Evolutionary conservation across 2,329 filamentous ascomycete genomes (phyloP), one percentile per base, ranked within the genome.

Genomic region (Aureobasidium sp.): DNA sequence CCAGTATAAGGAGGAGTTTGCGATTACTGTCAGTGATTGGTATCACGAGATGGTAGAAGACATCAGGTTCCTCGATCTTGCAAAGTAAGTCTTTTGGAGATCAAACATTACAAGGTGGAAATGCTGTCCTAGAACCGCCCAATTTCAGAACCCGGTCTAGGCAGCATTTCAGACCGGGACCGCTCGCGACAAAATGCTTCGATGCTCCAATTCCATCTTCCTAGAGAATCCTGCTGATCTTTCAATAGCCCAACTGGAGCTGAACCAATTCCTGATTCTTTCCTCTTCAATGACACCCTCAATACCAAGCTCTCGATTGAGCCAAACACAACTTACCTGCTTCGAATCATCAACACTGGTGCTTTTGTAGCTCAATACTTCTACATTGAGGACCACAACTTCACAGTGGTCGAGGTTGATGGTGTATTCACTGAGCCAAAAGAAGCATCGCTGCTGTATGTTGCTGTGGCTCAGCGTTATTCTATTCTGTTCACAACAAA

Each of bases 11-110:
- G 76, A 77, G 37, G 85, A 88, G 57, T 69, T 82, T 27, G 72
- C 84, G 0, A 63, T 88, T 16, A 84, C 85, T 57, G 68, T 89
- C n/a, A 83, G 81, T 16, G 85, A 89, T 60, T 85, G 85, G 73
- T 88, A 89, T 55, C 83, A 88, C 60, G 79, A 84, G 42, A 62
- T 80, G n/a, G 70, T 73, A 50, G 66, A 71, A n/a, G 48, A 51
- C 7, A 51, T 51, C 16, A 27, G 35, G 8, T 80, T 81, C 58
- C 74, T 85, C 35, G 74, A 59, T 59, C 65, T 75, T 17, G 68
- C 68, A 42, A 81, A 81, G 40, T 42, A 42, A 29, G 40, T 29
- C 78, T 0, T 82, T 71, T 59, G 79, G 71, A 21, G n/a, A n/a
- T n/a, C n/a, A n/a, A n/a, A n/a, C n/a, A n/a, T n/a, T n/a, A n/a